Evolutionary conservation across 1,284 basidiomycete species (phyloP).

Genomic region (Cerioporus squamosus): DNA sequence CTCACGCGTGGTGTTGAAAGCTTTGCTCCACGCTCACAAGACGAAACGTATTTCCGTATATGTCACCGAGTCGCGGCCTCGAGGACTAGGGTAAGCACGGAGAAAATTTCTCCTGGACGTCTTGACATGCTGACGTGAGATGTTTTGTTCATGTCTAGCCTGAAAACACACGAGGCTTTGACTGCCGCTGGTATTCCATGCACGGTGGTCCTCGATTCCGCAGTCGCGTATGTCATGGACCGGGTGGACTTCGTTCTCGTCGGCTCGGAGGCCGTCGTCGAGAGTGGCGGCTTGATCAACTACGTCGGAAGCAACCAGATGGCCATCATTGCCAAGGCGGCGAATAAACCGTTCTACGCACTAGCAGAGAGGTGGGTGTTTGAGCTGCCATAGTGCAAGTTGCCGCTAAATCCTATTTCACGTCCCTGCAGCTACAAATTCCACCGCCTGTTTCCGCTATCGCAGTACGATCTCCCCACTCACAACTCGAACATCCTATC

Average conservation of each 20-base stretch:
- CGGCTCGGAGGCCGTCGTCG: conserved; percentile 96
- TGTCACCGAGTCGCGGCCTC: conserved; percentile 94
- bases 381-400: conserved; percentile 19
- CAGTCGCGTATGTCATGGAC: conserved; percentile 97
- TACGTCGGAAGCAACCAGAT: conserved; percentile 96
- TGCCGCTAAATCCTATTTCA: conserved; percentile 28
- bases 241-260: conserved; percentile 91
- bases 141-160: conserved; percentile 46
- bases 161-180: conserved; percentile 87
- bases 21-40: conserved; percentile 86
- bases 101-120: conserved; percentile 5
- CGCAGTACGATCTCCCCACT: conserved; percentile 94
- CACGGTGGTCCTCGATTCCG: conserved; percentile 94
- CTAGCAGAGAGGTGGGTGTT: conserved; percentile 84
- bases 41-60: conserved; percentile 96
- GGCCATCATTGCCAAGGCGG: conserved; percentile 93
- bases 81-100: conserved; percentile 71
- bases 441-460: conserved; percentile 94
- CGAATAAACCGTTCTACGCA: conserved; percentile 96
- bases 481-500: conserved; percentile 75
- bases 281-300: conserved; percentile 89
- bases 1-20: conserved; percentile 95
- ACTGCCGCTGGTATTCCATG: conserved; percentile 90
- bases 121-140: conserved; percentile 13
- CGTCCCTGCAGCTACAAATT: conserved; percentile 86